Conservation (phyloP, 2,329 filamentous ascomycete genomes). For the Microdochium nivale region DNA sequence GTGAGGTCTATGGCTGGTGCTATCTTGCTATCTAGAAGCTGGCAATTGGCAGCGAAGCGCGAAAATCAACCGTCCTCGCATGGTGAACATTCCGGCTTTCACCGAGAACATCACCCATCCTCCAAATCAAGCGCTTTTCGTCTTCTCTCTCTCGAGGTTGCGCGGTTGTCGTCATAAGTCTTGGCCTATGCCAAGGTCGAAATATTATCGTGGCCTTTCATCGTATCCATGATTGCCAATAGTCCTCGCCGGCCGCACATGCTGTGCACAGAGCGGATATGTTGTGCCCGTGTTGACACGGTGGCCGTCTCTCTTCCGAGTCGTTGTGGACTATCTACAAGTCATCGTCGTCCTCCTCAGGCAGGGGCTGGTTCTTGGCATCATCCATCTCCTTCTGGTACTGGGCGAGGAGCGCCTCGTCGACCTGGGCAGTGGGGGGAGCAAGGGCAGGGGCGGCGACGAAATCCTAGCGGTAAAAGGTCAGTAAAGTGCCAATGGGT, state of each 20-base stretch:
- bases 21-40: slow-evolving; percentile 22
- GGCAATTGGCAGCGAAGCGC: slow-evolving; percentile 18
- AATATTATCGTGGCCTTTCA: slow-evolving; percentile 14
- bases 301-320: slow-evolving; percentile 6
- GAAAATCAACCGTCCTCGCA: slow-evolving; percentile 12
- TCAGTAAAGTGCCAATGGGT: background rate
- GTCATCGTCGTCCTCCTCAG: slow-evolving; percentile 77
- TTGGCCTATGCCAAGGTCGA: slow-evolving; percentile 14
- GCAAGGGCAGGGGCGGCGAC: slow-evolving; percentile 92
- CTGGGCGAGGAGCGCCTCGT: slow-evolving; percentile 69
- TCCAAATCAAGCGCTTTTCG: slow-evolving; percentile 10
- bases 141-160: slow-evolving; percentile 6
- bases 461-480: slow-evolving; percentile 60
- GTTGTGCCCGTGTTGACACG: slow-evolving; percentile 1
- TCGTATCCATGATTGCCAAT: slow-evolving; percentile 12
- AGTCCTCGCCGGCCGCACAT: slow-evolving; percentile 4
- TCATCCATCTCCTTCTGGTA: slow-evolving; percentile 85
- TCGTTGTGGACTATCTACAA: slow-evolving; percentile 33
- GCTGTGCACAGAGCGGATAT: slow-evolving; percentile 2
- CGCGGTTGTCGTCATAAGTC: slow-evolving; percentile 11
- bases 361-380: slow-evolving; percentile 76
- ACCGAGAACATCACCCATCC: slow-evolving; percentile 3
- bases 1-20: slow-evolving; percentile 18
- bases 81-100: slow-evolving; percentile 6
- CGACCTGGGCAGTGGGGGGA: slow-evolving; percentile 84